Base-by-base conservation (phyloP, 495 filamentous ascomycete genomes). In the Penicillium soppii region DNA sequence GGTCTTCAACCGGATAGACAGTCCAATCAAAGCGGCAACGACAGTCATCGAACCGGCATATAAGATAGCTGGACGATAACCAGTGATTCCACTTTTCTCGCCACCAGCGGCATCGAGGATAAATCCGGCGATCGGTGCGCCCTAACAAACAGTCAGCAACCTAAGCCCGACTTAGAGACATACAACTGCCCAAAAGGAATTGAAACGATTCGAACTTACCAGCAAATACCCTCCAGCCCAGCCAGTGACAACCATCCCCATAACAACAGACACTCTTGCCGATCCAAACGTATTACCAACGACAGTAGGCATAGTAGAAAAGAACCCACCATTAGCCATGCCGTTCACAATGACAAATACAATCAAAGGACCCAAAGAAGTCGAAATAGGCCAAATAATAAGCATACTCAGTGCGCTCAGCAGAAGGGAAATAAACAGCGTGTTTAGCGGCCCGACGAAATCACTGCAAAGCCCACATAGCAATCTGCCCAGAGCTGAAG, bases 231-330 rank as follows among this genome's bases (percentile, higher is more conserved):
- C 80, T 5, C 78, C 81, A 38, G 72, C 69, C 81, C 80, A 85
- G 1, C 82, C 78, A 8, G 77, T 83, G 1, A 83, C 74, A 43
- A 80, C 69, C 82, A 85, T 84, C 0, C 78, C 78, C 76, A 85
- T 81, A 0, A 75, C 82, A 17, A 83, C 74, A 30, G 75, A 67
- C 38, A 81, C 78, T 9, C 77, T 62, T 1, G 72, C 72, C 3
- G 75, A 76, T 1, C 80, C 79, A 63, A 84, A 81, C 9, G 82
- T 70, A 57, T 74, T 78, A 1, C 77, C 78, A 1, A 84, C 77
- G 7, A 80, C 82, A 5, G 83, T 86, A 3, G 82, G 81, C 64
- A 82, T 78, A 0, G 78, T 81, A 4, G 76, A 76, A 53, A 84
- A 84, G 63, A 83, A 83, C 0, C 69, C 77, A 0, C 80, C 81